phyloP scores from a whole-genome alignment of 2,329 filamentous ascomycete species.

The Pseudocercospora pini-densiflorae region DNA sequence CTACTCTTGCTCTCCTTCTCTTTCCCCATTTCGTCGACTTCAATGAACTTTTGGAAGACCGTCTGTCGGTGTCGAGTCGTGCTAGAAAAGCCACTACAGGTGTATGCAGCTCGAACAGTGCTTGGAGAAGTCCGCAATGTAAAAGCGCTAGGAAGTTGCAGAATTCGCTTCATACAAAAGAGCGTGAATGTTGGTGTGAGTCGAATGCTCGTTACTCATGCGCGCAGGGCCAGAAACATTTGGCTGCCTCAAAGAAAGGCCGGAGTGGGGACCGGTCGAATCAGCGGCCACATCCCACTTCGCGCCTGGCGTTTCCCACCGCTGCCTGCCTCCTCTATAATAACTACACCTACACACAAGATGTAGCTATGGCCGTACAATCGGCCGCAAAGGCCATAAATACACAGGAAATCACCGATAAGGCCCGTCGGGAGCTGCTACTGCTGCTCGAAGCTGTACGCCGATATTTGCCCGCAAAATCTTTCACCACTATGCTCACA shows the following conservation, averaged over 20 bases:
- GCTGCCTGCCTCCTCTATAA: conserved; percentile 6
- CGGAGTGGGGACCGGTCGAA: not conserved
- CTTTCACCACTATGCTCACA: conserved; percentile 22
- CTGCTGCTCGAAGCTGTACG: conserved; percentile 93
- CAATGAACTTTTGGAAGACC: conserved; percentile 14
- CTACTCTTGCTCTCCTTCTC: conserved; percentile 44
- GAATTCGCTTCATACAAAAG: conserved; percentile 26
- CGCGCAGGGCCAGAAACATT: conserved; percentile 8
- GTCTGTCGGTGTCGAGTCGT: not conserved
- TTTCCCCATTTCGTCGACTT: conserved; percentile 50
- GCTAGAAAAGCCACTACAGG: not conserved
- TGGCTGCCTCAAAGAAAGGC: not conserved
- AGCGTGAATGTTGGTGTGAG: conserved; percentile 1
- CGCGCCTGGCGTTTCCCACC: not conserved
- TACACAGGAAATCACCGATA: conserved; percentile 75
- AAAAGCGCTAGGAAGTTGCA: conserved; percentile 17
- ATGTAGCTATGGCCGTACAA: conserved; percentile 44
- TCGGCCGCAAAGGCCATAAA: conserved; percentile 70
- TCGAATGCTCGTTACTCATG: not conserved
- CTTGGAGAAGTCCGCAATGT: not conserved
- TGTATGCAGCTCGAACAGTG: not conserved
- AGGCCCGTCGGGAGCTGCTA: conserved; percentile 85
- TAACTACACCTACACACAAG: conserved; percentile 11
- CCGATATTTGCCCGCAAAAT: conserved; percentile 39
- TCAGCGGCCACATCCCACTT: not conserved